Conservation (phyloP, 345 rosid genomes). For the Eucalyptus grandis region DNA sequence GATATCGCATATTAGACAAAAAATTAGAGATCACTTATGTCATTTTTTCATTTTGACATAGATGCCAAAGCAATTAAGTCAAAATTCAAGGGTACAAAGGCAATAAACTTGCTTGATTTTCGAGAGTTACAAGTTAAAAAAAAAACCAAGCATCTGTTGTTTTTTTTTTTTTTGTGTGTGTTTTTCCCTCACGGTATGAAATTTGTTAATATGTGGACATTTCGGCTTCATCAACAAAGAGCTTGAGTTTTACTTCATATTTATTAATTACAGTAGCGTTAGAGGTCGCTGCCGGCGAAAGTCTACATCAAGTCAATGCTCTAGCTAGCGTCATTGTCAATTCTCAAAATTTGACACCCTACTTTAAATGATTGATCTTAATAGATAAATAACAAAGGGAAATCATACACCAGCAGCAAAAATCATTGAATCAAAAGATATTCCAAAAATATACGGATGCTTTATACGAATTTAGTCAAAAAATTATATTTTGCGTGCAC, state of each 20-base stretch:
- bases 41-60: neutral
- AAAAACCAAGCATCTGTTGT: neutral
- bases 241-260: neutral
- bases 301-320: neutral
- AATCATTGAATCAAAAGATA: neutral
- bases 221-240: neutral
- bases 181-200: neutral
- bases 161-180: too few relatives aligned
- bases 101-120: neutral
- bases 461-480: neutral
- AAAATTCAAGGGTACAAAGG: neutral
- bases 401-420: neutral
- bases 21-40: neutral
- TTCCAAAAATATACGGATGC: neutral
- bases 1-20: accelerated
- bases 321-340: neutral
- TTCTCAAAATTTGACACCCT: neutral
- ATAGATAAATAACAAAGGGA: neutral
- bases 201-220: neutral
- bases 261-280: neutral
- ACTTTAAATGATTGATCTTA: neutral
- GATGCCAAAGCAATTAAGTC: neutral
- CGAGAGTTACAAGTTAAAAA: neutral
- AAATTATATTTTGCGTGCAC: neutral
- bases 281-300: neutral